phyloP scores from a whole-genome alignment of 768 basidiomycete species.

The Lactifluus pinguis region DNA sequence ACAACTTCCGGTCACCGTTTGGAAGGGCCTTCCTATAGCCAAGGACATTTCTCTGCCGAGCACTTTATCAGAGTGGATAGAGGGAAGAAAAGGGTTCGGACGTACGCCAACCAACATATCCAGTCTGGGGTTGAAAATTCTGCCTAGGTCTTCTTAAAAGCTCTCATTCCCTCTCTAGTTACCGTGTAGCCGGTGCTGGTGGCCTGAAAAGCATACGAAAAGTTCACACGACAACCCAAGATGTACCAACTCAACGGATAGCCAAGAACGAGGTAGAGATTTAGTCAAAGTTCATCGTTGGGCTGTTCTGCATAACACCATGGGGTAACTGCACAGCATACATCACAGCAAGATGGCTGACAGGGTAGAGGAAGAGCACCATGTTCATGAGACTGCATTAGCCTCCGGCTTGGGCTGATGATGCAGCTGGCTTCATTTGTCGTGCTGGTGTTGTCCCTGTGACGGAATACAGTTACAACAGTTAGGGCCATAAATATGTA shows the following conservation, averaged over 20 bases:
- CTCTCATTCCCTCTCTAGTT: constrained; percentile 59
- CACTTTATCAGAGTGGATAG: too few species aligned
- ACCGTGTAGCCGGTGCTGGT: constrained; percentile 76
- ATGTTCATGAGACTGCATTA: constrained; percentile 88
- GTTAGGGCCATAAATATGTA: too few species aligned
- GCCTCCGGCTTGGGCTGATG: too few species aligned
- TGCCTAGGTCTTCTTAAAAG: constrained; percentile 93
- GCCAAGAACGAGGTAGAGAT: constrained; percentile 80
- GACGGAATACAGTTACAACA: too few species aligned
- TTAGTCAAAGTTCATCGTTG: constrained; percentile 67
- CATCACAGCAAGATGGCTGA: constrained; percentile 80
- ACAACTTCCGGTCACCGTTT: too few species aligned
- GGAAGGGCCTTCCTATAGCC: too few species aligned
- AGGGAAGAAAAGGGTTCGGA: too few species aligned
- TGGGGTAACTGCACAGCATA: constrained; percentile 77
- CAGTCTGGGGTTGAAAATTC: constrained; percentile 71
- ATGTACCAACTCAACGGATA: constrained; percentile 75
- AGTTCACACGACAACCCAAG: constrained; percentile 86
- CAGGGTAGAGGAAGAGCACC: constrained; percentile 78
- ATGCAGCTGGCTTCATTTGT: too few species aligned
- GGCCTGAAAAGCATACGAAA: constrained; percentile 90
- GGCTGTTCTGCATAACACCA: constrained; percentile 55
- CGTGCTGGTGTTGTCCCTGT: too few species aligned
- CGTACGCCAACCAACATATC: constrained; percentile 22
- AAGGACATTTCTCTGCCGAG: too few species aligned